These are phyloP conservation scores for Nasturtium officinale DNA, from an alignment of 345 rosid species.

Conservation along the genomic window DNA sequence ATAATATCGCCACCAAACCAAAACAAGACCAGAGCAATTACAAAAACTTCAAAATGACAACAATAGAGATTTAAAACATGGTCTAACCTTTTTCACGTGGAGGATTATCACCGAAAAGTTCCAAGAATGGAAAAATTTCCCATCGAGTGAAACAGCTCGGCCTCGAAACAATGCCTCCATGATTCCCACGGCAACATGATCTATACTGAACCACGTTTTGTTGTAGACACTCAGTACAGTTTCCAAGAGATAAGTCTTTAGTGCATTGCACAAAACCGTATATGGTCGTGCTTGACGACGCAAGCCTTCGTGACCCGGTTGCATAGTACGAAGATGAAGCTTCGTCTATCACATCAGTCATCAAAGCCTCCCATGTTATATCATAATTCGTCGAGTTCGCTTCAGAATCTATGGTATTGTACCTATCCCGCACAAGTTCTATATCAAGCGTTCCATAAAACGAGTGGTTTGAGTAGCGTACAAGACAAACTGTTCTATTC, in stretches of 20 bases:
- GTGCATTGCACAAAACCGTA: constrained; percentile 54
- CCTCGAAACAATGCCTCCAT: constrained; percentile 41
- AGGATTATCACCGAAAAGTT: constrained; percentile 7
- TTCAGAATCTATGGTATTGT: constrained; percentile 14
- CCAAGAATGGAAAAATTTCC: constrained; percentile 42
- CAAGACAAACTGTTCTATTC: constrained; percentile 25
- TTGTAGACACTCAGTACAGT: constrained; percentile 42
- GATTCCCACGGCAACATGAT: constrained; percentile 35
- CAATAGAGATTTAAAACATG: neutral
- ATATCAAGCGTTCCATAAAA: constrained; percentile 22
- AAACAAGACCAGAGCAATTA: neutral
- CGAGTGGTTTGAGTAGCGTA: constrained; percentile 31
- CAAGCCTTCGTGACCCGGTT: neutral
- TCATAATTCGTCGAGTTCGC: constrained; percentile 22
- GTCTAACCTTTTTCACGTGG: neutral
- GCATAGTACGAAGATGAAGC: constrained; percentile 44
- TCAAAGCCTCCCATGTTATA: constrained; percentile 37
- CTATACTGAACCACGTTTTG: constrained; percentile 15
- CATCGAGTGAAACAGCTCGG: constrained; percentile 50
- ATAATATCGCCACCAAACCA: neutral
- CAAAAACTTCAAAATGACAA: neutral
- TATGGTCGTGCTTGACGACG: constrained; percentile 7
- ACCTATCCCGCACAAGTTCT: neutral
- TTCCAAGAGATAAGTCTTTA: constrained; percentile 38
- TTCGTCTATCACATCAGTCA: constrained; percentile 12